These are phyloP conservation scores for Dothiorella sarmentorum DNA, from an alignment of 2,329 filamentous ascomycete genomes.

Conservation along the genomic window DNA sequence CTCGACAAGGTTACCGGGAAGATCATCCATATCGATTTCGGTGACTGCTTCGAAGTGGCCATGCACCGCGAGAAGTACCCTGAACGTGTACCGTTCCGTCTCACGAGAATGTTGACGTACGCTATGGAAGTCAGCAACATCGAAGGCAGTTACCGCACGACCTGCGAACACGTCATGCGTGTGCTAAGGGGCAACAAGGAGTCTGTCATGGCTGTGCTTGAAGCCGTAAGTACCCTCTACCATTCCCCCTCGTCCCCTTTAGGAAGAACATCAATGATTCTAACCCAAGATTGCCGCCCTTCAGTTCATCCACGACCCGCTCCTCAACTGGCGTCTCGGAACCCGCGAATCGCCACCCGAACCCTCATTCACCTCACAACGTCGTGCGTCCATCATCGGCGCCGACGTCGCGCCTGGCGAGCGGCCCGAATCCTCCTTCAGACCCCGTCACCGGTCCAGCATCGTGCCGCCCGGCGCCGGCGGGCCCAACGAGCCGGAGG, in stretches of 20 bases:
- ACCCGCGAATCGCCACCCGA: conserved; percentile 59
- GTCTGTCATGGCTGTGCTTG: conserved; percentile 94
- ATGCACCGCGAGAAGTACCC: conserved; percentile 99
- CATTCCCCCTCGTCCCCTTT: conserved; percentile 18
- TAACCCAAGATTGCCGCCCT: neutral
- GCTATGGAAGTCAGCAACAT: conserved; percentile 99
- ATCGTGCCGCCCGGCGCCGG: conserved; percentile 33
- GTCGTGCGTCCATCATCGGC: conserved; percentile 57
- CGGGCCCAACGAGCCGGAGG: conserved; percentile 34
- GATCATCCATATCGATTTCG: conserved; percentile 98
- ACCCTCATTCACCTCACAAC: conserved; percentile 59
- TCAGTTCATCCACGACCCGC: conserved; percentile 97
- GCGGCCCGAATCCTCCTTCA: conserved; percentile 30
- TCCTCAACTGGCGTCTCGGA: conserved; percentile 90
- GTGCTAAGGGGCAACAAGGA: conserved; percentile 96
- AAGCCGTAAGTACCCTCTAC: conserved; percentile 73
- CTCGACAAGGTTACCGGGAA: conserved; percentile 93
- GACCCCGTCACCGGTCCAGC: conserved; percentile 36
- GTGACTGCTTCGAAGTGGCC: conserved; percentile 98
- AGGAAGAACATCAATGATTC: conserved; percentile 24
- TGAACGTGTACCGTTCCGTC: conserved; percentile 92
- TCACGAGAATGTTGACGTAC: conserved; percentile 98
- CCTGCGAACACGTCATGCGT: conserved; percentile 97
- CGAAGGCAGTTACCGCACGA: conserved; percentile 96
- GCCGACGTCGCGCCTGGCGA: conserved; percentile 38